These are phyloP conservation scores for Primulina eburnea DNA, from an alignment of 257 asterid genomes.

Conservation along the genomic window DNA sequence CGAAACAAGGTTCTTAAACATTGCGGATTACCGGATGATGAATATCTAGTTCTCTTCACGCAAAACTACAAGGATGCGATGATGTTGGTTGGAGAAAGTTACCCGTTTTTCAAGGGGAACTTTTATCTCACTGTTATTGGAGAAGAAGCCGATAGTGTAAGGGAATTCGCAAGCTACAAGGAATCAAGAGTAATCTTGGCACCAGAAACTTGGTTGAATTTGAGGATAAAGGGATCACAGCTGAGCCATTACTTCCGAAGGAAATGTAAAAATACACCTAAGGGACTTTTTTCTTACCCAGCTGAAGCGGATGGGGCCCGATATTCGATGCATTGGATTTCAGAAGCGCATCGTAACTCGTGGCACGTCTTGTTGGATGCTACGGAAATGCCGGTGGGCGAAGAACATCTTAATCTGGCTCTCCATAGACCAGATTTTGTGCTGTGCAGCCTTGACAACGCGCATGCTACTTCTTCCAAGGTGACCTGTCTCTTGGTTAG, in stretches of 20 bases:
- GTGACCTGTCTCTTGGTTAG: constrained; percentile 78
- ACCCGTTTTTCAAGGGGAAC: constrained; percentile 74
- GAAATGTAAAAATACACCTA: constrained; percentile 67
- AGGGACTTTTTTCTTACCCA: constrained; percentile 73
- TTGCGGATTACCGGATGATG: constrained; percentile 73
- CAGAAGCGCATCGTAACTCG: constrained; percentile 76
- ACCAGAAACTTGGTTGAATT: constrained; percentile 73
- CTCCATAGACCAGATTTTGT: constrained; percentile 77
- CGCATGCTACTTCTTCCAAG: constrained; percentile 53
- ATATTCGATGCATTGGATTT: constrained; percentile 83
- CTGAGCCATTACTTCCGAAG: constrained; percentile 77
- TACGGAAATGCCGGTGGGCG: constrained; percentile 51
- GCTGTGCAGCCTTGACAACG: constrained; percentile 56
- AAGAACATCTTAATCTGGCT: constrained; percentile 57
- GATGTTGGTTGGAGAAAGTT: constrained; percentile 75
- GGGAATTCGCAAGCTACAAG: constrained; percentile 61
- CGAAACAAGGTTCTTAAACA: constrained; percentile 69
- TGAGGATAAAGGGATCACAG: constrained; percentile 88
- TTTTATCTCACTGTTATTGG: constrained; percentile 59
- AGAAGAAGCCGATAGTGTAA: constrained; percentile 49
- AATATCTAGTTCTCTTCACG: constrained; percentile 60
- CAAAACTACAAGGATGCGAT: constrained; percentile 63
- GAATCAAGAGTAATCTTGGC: constrained; percentile 68
- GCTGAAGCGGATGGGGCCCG: constrained; percentile 50
- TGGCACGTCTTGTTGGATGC: constrained; percentile 83